These are phyloP conservation scores for Penicillium olsonii DNA, from an alignment of 2,329 filamentous ascomycete genomes.

Conservation along the genomic window DNA sequence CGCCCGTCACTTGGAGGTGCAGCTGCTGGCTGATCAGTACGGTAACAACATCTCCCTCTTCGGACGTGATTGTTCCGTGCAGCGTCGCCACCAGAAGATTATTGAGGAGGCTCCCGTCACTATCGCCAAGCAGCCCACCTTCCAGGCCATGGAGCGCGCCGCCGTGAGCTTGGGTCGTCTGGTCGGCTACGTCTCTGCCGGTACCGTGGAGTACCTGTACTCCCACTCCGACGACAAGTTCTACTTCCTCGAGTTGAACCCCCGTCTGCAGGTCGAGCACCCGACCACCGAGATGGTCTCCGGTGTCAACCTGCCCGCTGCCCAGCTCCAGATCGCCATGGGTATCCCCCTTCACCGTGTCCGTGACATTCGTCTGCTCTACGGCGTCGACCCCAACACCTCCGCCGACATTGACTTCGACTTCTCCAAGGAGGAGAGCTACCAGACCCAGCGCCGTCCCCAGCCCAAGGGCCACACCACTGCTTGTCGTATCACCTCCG, in stretches of 20 bases:
- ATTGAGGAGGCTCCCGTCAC: slow-evolving; percentile 98
- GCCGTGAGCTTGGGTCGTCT: slow-evolving; percentile 90
- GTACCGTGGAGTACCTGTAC: slow-evolving; percentile 98
- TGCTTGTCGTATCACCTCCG: slow-evolving; percentile 97
- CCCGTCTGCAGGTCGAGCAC: slow-evolving; percentile 98
- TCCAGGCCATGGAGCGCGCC: slow-evolving; percentile 94
- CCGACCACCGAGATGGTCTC: slow-evolving; percentile 99
- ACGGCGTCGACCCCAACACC: slow-evolving; percentile 89
- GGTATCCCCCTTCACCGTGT: slow-evolving; percentile 94
- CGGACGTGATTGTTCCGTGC: slow-evolving; percentile 97
- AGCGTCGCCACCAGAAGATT: slow-evolving; percentile 98
- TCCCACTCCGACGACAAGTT: slow-evolving; percentile 98
- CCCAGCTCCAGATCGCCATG: slow-evolving; percentile 98
- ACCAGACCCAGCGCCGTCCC: slow-evolving; percentile 82
- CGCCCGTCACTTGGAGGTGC: slow-evolving; percentile 94
- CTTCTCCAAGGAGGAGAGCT: slow-evolving; percentile 83
- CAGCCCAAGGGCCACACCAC: slow-evolving; percentile 96
- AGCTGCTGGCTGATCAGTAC: slow-evolving; percentile 96
- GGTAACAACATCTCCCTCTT: slow-evolving; percentile 99
- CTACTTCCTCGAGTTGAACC: slow-evolving; percentile 98
- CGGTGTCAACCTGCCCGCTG: slow-evolving; percentile 93
- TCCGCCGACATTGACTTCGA: slow-evolving; percentile 91
- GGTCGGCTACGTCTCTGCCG: slow-evolving; percentile 96
- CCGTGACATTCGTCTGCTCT: slow-evolving; percentile 91
- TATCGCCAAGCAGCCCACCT: slow-evolving; percentile 84